Percentiles rank a stretch among this genome's conserved stretches.
Evolutionary conservation across 2,329 filamentous ascomycete species (phyloP).

Genomic region (Golovinomyces cichoracearum): DNA sequence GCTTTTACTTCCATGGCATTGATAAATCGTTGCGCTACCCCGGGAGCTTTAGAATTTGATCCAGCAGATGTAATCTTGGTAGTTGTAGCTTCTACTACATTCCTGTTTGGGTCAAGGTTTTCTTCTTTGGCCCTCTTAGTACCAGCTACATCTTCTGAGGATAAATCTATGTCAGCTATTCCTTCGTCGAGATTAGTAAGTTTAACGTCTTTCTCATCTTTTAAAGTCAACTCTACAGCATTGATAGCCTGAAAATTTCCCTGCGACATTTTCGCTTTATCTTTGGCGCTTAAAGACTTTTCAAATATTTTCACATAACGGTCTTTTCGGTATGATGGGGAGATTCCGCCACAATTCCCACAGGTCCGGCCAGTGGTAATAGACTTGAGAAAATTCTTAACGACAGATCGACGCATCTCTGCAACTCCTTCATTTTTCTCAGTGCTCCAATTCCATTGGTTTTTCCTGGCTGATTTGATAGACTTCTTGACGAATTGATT

Average conservation of each 20-base stretch:
- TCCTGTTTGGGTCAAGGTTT: slow-evolving; percentile 27
- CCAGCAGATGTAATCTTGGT: slow-evolving; percentile 16
- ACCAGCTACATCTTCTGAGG: slow-evolving; percentile 22
- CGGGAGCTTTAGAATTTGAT: slow-evolving; percentile 17
- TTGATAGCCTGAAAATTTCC: slow-evolving; percentile 25
- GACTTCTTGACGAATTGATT: slow-evolving; percentile 46
- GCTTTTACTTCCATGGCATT: slow-evolving; percentile 63
- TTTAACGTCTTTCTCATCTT: slow-evolving; percentile 16
- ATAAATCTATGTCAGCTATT: slow-evolving; percentile 36
- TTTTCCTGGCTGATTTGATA: slow-evolving; percentile 30
- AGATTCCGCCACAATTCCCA: slow-evolving; percentile 38
- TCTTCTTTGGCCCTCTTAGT: slow-evolving; percentile 19
- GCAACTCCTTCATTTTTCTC: slow-evolving; percentile 61
- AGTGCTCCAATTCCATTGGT: slow-evolving; percentile 19
- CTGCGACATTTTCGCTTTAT: slow-evolving; percentile 52
- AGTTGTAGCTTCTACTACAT: slow-evolving; percentile 27
- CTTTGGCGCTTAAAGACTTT: slow-evolving; percentile 47
- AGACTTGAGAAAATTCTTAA: slow-evolving; percentile 57
- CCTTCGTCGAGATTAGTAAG: slow-evolving; percentile 30
- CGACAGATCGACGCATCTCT: slow-evolving; percentile 46
- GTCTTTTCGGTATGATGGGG: slow-evolving; percentile 68
- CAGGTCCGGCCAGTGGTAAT: slow-evolving; percentile 49
- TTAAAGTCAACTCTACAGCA: slow-evolving; percentile 16
- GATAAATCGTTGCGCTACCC: slow-evolving; percentile 41
- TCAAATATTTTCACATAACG: slow-evolving; percentile 83